A percentile compares a stretch with the other conserved stretches of the same genome.
Conservation (phyloP, 164 flowering plant genomes). For the Piper betle region DNA sequence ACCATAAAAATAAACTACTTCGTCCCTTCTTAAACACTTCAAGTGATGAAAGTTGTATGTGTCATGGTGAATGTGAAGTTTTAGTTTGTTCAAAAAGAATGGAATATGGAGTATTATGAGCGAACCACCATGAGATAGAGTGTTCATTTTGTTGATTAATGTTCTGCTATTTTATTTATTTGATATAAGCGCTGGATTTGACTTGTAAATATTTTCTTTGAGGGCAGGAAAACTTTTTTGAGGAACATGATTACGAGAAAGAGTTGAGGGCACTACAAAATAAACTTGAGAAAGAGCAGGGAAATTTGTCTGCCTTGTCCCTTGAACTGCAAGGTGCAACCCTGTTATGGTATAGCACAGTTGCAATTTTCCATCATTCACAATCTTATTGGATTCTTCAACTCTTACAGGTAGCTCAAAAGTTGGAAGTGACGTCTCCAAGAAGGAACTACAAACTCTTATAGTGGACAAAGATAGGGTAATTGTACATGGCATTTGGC, state of each 20-base stretch:
- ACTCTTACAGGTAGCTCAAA: constrained; percentile 45
- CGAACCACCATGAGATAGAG: no score
- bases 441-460: constrained; percentile 40
- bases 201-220: background rate
- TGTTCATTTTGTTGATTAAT: no score
- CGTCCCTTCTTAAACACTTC: no score
- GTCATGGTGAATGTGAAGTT: no score
- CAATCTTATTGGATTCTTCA: constrained; percentile 8
- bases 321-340: constrained; percentile 43
- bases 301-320: constrained; percentile 21
- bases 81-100: no score
- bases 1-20: no score
- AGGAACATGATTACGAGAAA: constrained; percentile 50
- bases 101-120: no score
- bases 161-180: no score
- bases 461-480: constrained; percentile 47
- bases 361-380: background rate
- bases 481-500: constrained; percentile 11
- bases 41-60: no score
- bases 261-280: constrained; percentile 37
- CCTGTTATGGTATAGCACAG: constrained; percentile 1
- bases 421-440: constrained; percentile 31
- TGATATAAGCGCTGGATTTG: background rate
- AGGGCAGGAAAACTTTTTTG: constrained; percentile 67
- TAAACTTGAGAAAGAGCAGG: constrained; percentile 60